Conservation (phyloP, 2,329 filamentous ascomycete species). For the Tolypocladium paradoxum region DNA sequence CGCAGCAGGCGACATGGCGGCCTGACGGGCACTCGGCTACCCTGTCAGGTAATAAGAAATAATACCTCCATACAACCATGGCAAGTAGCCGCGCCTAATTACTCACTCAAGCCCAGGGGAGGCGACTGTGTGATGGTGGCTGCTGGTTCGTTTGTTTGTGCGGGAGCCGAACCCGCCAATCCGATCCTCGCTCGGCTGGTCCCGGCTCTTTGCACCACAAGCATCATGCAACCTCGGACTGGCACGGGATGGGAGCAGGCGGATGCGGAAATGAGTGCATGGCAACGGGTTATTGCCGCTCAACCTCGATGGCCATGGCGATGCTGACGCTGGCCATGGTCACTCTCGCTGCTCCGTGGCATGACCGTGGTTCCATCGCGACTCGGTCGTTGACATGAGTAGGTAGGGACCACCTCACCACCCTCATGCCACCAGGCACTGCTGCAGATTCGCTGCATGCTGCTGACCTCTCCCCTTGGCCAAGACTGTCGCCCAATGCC, state of each 20-base stretch:
- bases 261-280: background rate
- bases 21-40: background rate
- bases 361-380: too few relatives aligned
- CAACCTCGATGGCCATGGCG: background rate
- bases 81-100: too few relatives aligned
- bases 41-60: background rate
- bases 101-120: too few relatives aligned
- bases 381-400: too few relatives aligned
- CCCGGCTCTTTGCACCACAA: conserved; percentile 1
- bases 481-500: background rate
- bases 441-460: too few relatives aligned
- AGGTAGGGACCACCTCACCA: too few relatives aligned
- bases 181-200: conserved; percentile 7
- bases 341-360: background rate
- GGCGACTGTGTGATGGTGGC: background rate
- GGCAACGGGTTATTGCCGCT: background rate
- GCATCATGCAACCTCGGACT: background rate
- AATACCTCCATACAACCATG: too few relatives aligned
- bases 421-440: too few relatives aligned
- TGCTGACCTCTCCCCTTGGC: background rate
- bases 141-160: background rate
- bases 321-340: background rate
- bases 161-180: background rate
- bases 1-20: background rate
- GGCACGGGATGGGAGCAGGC: background rate